Conservation (phyloP, 1,139 yeast species). For the Arxiozyma slooffiae region DNA sequence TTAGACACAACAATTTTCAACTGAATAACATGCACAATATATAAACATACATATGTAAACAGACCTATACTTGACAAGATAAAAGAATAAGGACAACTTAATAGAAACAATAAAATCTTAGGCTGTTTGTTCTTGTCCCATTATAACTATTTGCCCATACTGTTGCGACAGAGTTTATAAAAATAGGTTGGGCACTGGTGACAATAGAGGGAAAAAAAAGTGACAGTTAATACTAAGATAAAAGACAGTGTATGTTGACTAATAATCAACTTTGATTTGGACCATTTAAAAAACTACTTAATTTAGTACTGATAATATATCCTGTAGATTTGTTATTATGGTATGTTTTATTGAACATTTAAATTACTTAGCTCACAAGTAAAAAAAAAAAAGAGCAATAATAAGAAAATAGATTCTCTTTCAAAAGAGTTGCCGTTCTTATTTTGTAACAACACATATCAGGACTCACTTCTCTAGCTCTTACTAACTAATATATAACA, state of each 20-base stretch:
- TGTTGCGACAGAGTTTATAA: not conserved
- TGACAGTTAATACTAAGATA: not conserved
- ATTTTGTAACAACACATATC: not conserved
- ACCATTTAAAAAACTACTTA: not conserved
- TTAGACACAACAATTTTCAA: not conserved
- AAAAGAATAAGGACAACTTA: too few species aligned
- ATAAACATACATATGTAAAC: not conserved
- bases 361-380: constrained; percentile 7
- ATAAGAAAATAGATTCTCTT: not conserved
- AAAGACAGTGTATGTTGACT: too few species aligned
- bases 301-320: too few species aligned
- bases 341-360: not conserved
- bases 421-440: not conserved
- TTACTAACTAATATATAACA: not conserved
- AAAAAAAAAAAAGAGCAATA: too few species aligned
- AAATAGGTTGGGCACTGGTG: not conserved
- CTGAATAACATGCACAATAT: too few species aligned
- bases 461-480: not conserved
- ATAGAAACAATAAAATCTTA: not conserved
- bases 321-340: not conserved
- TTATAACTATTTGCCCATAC: not conserved
- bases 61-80: not conserved
- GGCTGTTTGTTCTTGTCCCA: not conserved
- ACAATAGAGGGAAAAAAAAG: not conserved
- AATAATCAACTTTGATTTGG: not conserved